phyloP scores from a whole-genome alignment of 768 basidiomycete species.

The Lactarius quietus region DNA sequence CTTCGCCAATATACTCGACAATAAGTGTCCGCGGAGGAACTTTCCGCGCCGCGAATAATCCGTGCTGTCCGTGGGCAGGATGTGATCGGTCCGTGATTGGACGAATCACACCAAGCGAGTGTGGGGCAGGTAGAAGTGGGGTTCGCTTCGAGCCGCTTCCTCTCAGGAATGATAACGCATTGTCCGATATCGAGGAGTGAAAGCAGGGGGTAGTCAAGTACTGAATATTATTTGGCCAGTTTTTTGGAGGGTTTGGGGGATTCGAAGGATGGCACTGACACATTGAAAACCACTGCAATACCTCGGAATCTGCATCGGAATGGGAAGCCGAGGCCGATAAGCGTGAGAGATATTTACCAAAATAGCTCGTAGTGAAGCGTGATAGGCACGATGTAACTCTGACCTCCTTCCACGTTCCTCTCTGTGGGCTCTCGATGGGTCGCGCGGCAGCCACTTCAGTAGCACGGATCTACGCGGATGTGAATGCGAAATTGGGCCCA shows the following conservation, averaged over 20 bases:
- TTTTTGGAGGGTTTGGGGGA: slow-evolving; percentile 29
- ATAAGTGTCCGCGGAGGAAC: slow-evolving; percentile 65
- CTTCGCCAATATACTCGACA: slow-evolving; percentile 78
- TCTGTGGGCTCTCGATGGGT: slow-evolving; percentile 47
- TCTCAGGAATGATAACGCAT: slow-evolving; percentile 33
- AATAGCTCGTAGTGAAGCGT: neutral
- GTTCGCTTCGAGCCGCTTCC: slow-evolving; percentile 3
- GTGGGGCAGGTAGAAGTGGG: slow-evolving; percentile 18
- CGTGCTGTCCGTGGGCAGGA: slow-evolving; percentile 67
- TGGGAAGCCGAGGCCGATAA: neutral
- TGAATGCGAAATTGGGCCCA: slow-evolving; percentile 81
- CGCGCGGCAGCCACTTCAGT: slow-evolving; percentile 73
- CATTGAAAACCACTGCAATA: neutral
- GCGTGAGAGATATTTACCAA: slow-evolving; percentile 16
- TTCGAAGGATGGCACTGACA: neutral
- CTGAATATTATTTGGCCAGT: slow-evolving; percentile 53
- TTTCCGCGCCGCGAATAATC: slow-evolving; percentile 74
- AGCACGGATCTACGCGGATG: slow-evolving; percentile 83
- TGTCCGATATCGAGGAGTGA: slow-evolving; percentile 53
- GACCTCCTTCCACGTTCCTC: slow-evolving; percentile 15
- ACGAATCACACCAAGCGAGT: slow-evolving; percentile 51
- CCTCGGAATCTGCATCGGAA: neutral
- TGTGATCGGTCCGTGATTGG: slow-evolving; percentile 53
- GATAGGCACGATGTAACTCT: slow-evolving; percentile 8
- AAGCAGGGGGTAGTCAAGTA: slow-evolving; percentile 53